Percentiles rank a stretch among this genome's conserved stretches.
Conservation (phyloP, 371 early-diverging fungal species). For the Mucor racemosus region DNA sequence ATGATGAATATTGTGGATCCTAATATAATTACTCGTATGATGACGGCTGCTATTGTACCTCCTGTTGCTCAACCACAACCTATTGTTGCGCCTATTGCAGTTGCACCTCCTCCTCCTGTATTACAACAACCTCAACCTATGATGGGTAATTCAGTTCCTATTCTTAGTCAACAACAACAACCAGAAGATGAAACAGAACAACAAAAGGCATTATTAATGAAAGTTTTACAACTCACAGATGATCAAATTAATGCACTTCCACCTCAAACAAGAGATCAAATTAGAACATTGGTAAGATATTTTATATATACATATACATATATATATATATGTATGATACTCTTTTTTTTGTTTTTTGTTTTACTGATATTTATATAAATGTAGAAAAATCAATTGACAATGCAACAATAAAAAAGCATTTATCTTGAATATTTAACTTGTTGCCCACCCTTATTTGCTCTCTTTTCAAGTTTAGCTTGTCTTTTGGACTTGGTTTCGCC, state of each 20-base stretch:
- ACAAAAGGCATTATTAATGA: slow-evolving; percentile 56
- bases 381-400: slow-evolving; percentile 40
- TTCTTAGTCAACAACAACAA: slow-evolving; percentile 2
- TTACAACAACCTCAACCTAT: slow-evolving; percentile 25
- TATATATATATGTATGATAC: neutral
- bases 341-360: too few relatives aligned
- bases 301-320: too few relatives aligned
- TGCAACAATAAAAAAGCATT: slow-evolving; percentile 24
- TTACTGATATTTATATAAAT: neutral
- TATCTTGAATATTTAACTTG: slow-evolving; percentile 51
- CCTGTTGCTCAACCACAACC: slow-evolving; percentile 22
- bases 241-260: slow-evolving; percentile 59
- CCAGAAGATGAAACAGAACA: slow-evolving; percentile 45
- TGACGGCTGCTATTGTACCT: slow-evolving; percentile 32
- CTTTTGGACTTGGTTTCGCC: slow-evolving; percentile 59
- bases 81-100: slow-evolving; percentile 27
- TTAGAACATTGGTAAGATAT: slow-evolving; percentile 56
- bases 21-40: slow-evolving; percentile 65
- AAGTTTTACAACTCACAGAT: slow-evolving; percentile 58
- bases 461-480: slow-evolving; percentile 65
- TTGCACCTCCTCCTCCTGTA: slow-evolving; percentile 20
- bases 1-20: slow-evolving; percentile 86
- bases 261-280: slow-evolving; percentile 57
- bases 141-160: slow-evolving; percentile 20
- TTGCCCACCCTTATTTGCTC: slow-evolving; percentile 49